Evolutionary conservation across 768 basidiomycete species (phyloP).

Genomic region (Mycena albidolilacea): DNA sequence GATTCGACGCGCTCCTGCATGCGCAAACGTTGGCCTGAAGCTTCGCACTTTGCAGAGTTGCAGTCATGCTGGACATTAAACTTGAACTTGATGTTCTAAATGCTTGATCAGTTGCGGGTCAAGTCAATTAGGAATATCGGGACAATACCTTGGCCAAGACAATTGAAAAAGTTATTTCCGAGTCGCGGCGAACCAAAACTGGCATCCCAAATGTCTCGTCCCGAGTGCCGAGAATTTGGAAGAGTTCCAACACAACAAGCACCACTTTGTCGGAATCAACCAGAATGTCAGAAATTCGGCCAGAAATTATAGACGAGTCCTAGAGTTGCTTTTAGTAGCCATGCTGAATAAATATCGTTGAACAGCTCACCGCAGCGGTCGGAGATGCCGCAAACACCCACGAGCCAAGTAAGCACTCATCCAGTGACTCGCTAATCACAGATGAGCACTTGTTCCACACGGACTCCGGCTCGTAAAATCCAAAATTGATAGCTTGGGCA

Average conservation of each 20-base stretch:
- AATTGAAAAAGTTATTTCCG: slow-evolving; percentile 8
- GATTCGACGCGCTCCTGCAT: slow-evolving; percentile 9
- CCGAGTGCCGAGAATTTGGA: neutral
- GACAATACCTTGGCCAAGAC: neutral
- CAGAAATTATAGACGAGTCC: slow-evolving; percentile 6
- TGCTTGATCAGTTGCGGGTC: neutral
- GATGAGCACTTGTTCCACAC: slow-evolving; percentile 9
- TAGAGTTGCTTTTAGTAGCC: neutral
- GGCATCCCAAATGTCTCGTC: slow-evolving; percentile 14
- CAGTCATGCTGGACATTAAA: slow-evolving; percentile 4
- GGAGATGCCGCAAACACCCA: slow-evolving; percentile 10
- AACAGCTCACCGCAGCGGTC: neutral
- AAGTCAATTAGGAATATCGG: neutral
- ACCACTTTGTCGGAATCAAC: neutral
- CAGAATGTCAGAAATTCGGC: slow-evolving; percentile 2
- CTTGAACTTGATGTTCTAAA: neutral
- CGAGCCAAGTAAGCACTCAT: slow-evolving; percentile 7
- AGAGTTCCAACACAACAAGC: no score
- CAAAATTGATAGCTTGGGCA: neutral
- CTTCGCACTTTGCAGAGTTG: slow-evolving; percentile 4
- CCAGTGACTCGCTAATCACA: slow-evolving; percentile 10
- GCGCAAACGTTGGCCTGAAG: slow-evolving; percentile 1
- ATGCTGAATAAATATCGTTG: neutral
- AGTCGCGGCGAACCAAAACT: slow-evolving; percentile 11
- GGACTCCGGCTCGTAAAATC: neutral